Percentiles rank a stretch among this genome's conserved stretches.
phyloP scores from a whole-genome alignment of 805 yeast species.

The Starmerella scarabaei region DNA sequence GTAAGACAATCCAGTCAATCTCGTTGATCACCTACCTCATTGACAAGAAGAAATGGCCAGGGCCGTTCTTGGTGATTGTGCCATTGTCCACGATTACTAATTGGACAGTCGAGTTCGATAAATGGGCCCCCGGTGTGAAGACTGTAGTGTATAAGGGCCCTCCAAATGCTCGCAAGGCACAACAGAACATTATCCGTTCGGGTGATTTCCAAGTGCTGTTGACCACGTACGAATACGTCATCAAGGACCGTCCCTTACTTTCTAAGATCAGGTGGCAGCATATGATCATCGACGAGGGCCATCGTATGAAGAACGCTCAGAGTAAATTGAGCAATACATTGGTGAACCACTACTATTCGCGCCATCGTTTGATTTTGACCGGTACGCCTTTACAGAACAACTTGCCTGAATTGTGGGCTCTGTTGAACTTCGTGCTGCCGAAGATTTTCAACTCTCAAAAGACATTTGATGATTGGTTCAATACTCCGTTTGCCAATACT shows the following conservation, averaged over 20 bases:
- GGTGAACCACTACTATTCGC: conserved; percentile 70
- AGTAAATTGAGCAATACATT: conserved; percentile 79
- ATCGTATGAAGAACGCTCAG: conserved; percentile 87
- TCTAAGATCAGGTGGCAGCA: conserved; percentile 83
- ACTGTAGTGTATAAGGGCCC: conserved; percentile 86
- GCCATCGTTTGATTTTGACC: conserved; percentile 77
- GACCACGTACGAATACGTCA: conserved; percentile 89
- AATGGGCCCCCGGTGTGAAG: conserved; percentile 86
- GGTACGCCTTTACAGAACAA: conserved; percentile 96
- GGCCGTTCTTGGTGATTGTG: conserved; percentile 86
- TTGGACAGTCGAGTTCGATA: conserved; percentile 92
- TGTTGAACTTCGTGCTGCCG: conserved; percentile 85
- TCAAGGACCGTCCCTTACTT: conserved; percentile 72
- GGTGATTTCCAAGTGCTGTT: conserved; percentile 83
- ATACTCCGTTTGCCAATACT: conserved; percentile 94
- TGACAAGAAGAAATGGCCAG: conserved; percentile 60
- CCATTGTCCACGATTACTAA: conserved; percentile 89
- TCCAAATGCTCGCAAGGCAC: conserved; percentile 69
- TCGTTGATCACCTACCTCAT: conserved; percentile 73
- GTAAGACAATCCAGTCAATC: conserved; percentile 90
- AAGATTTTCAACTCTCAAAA: conserved; percentile 93
- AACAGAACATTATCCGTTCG: conserved; percentile 52
- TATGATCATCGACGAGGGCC: conserved; percentile 98
- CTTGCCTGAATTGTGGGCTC: conserved; percentile 93
- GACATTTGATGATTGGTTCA: conserved; percentile 97